phyloP scores from a whole-genome alignment of 805 yeast genomes.

The Pichia pseudocactophila region DNA sequence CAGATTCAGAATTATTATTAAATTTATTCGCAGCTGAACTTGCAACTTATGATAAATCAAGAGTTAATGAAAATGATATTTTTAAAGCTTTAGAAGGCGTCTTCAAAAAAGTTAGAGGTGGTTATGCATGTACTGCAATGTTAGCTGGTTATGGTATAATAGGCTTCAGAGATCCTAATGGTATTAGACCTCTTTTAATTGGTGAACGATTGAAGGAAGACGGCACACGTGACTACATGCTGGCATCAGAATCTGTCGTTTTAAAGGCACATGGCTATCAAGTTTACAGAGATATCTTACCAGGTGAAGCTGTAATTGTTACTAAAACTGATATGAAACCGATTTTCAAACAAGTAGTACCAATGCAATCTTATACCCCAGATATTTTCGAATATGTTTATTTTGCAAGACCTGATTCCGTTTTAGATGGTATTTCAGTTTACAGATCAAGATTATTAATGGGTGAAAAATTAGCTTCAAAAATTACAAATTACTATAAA shows the following conservation, averaged over 20 bases:
- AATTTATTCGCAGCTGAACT: conserved; percentile 89
- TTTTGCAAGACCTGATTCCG: conserved; percentile 96
- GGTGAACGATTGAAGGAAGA: conserved; percentile 71
- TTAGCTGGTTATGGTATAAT: conserved; percentile 92
- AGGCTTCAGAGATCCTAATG: conserved; percentile 96
- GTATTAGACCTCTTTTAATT: conserved; percentile 81
- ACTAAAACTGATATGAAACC: conserved; percentile 67
- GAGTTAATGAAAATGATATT: conserved; percentile 86
- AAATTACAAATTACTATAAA: conserved; percentile 39
- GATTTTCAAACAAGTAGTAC: conserved; percentile 79
- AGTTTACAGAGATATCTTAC: conserved; percentile 71
- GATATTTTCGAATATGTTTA: conserved; percentile 96
- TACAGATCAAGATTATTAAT: conserved; percentile 86
- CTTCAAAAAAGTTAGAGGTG: conserved; percentile 77
- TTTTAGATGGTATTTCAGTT: conserved; percentile 92
- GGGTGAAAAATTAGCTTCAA: conserved; percentile 84
- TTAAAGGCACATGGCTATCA: conserved; percentile 84
- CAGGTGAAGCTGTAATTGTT: conserved; percentile 95
- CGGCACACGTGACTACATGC: conserved; percentile 80
- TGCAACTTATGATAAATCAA: conserved; percentile 82
- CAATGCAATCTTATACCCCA: conserved; percentile 73
- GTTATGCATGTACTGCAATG: conserved; percentile 94
- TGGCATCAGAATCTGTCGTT: conserved; percentile 93
- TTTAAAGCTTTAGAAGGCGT: conserved; percentile 82
- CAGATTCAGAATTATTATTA: conserved; percentile 84